Percentiles rank a stretch among this genome's conserved stretches.
Evolutionary conservation across 1,284 basidiomycete species (phyloP).

Genomic region (Papiliotrema terrestris): DNA sequence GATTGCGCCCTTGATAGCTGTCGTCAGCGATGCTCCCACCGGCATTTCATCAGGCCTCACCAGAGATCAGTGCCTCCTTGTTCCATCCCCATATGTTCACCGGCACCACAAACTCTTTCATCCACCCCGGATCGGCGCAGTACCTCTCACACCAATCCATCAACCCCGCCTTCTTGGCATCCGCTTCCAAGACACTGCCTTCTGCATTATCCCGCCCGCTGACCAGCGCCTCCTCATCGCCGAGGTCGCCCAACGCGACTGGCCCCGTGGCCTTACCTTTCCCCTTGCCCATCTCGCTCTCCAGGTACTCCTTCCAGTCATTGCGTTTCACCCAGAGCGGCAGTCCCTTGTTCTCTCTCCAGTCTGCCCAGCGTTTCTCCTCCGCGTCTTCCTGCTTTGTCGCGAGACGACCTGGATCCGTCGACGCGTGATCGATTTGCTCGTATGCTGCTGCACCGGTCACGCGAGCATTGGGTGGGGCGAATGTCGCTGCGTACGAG

Average conservation of each 20-base stretch:
- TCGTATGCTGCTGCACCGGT: not conserved
- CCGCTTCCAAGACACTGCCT: not conserved
- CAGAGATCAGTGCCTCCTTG: conserved; percentile 54
- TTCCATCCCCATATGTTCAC: conserved; percentile 72
- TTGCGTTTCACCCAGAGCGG: conserved; percentile 21
- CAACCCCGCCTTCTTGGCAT: not conserved
- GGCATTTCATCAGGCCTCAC: conserved; percentile 7
- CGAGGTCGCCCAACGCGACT: conserved; percentile 4
- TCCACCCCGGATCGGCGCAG: conserved; percentile 57
- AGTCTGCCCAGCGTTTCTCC: conserved; percentile 8
- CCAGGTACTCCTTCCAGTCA: conserved; percentile 19
- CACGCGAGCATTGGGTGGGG: conserved; percentile 4
- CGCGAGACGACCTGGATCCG: conserved; percentile 11
- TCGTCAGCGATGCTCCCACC: not conserved
- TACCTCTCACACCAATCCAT: conserved; percentile 67
- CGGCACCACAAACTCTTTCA: conserved; percentile 64
- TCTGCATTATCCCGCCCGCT: not conserved
- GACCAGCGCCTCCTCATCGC: conserved; percentile 1
- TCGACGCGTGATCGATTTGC: conserved; percentile 1
- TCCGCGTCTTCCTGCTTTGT: conserved; percentile 5
- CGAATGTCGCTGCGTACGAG: conserved; percentile 14
- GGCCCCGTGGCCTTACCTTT: not conserved
- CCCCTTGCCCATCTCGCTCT: conserved; percentile 9
- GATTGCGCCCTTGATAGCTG: conserved; percentile 57
- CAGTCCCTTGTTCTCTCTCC: conserved; percentile 18